Base-by-base conservation (phyloP, 192 early-diverging fungal species). In the Backusella parvicylindrica region DNA sequence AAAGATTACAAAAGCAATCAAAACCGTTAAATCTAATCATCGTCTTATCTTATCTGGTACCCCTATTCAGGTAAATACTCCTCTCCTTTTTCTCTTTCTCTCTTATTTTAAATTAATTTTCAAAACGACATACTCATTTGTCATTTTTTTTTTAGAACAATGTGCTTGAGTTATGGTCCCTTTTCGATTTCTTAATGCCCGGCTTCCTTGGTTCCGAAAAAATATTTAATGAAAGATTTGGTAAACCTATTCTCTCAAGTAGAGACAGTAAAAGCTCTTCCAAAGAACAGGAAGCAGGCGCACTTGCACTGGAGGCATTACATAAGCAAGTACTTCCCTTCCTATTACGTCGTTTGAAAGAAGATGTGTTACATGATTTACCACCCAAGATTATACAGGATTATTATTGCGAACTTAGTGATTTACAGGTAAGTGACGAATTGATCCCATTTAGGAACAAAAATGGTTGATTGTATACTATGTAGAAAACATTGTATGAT, bases 321-420 rank as follows among this genome's bases (percentile, higher is more conserved):
- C 98, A 98, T 78, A 95, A 95, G 60, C 98, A 98, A 78, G 97
- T 98, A 0, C 79, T 98, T 49, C 98, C 98, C 23, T 99, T 98
- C 86, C 71, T 99, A 66, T 77, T 99, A 79, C 90, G 97, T 15
- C 89, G 98, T 30, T 89, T 99, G 89, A 99, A 99, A 81, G 96
- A 98, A 83, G 96, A 99, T 78, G 98, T 99, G 12, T 81, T 98
- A 70, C 86, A 94, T 73, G 97, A 98, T 77, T 82, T 99, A 74
- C 98, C 98, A 67, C 97, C 98, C 47, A 99, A 99, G 86, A 99
- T 99, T 73, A 98, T 98, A 76, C 97, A 98, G 89, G 97, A 98
- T 82, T 97, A 98, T 81, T 97, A 99, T 82, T 98, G 97, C 77
- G 98, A 98, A 75, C 84, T 98, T 16, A 91, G 91, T 68, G 94